Percentiles rank a stretch among this genome's conserved stretches.
Evolutionary conservation across 225 moss, liverwort and hornwort genomes (phyloP).

Genomic region (Bryum argenteum): DNA sequence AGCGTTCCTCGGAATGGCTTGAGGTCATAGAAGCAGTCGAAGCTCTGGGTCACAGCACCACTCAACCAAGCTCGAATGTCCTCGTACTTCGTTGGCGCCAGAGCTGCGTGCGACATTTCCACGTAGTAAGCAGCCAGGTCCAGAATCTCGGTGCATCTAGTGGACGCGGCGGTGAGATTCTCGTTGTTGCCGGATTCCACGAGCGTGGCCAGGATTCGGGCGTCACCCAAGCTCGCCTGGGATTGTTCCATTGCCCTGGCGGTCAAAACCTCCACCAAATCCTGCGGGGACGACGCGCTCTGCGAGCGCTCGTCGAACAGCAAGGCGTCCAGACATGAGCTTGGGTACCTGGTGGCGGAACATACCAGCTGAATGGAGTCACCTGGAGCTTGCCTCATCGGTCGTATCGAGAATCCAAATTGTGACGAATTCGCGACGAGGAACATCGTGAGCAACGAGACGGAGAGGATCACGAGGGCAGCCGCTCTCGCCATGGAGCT

Average conservation of each 20-base stretch:
- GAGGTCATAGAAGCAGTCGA: conserved; percentile 71
- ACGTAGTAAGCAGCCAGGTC: conserved; percentile 51
- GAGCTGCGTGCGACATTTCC: conserved; percentile 31
- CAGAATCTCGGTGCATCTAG: conserved; percentile 58
- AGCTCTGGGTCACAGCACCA: conserved; percentile 57
- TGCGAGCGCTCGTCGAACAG: conserved; percentile 31
- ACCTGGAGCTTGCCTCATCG: conserved; percentile 25
- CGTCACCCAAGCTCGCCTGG: conserved; percentile 24
- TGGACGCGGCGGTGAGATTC: conserved; percentile 52
- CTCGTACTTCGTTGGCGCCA: conserved; percentile 16
- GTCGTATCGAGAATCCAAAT: not conserved
- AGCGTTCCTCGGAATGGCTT: conserved; percentile 23
- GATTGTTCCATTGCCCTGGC: conserved; percentile 37
- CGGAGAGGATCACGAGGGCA: not conserved
- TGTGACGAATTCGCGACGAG: not conserved
- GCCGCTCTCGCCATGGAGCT: conserved; percentile 25
- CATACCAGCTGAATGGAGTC: conserved; percentile 42
- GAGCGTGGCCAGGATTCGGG: conserved; percentile 31
- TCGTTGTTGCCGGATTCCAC: conserved; percentile 23
- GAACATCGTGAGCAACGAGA: conserved; percentile 15
- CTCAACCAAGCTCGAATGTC: conserved; percentile 80
- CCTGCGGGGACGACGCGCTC: conserved; percentile 32
- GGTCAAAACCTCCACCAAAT: conserved; percentile 39
- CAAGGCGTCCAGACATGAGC: conserved; percentile 45
- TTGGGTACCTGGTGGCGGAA: conserved; percentile 58